Percentiles rank a stretch among this genome's conserved stretches.
Conservation (phyloP, 306 rosid genomes). For the Mucuna pruriens region DNA sequence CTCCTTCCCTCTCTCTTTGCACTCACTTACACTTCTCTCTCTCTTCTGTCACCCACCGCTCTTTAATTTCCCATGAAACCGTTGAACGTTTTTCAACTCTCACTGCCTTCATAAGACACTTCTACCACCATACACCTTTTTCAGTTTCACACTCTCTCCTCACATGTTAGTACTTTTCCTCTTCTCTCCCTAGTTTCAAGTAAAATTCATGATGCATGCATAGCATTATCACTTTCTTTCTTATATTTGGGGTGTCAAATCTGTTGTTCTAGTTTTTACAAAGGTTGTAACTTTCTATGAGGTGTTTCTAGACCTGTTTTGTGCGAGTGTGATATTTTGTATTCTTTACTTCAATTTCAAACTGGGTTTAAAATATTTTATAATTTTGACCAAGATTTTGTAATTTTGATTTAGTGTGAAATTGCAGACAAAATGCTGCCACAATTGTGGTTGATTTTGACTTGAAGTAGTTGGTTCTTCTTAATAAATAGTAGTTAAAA, state of each 20-base stretch:
- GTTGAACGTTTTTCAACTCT: constrained; percentile 51
- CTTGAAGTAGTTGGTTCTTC: constrained; percentile 24
- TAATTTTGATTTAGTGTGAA: too few relatives aligned
- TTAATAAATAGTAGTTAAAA: background rate
- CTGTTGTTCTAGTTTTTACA: constrained; percentile 5
- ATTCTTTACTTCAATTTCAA: constrained; percentile 13
- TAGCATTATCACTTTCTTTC: constrained; percentile 23
- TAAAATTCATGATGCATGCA: constrained; percentile 34
- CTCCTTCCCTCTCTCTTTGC: constrained; percentile 32
- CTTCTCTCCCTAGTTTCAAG: background rate
- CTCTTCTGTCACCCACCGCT: constrained; percentile 41
- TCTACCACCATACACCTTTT: background rate
- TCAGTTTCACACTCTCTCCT: constrained; percentile 31
- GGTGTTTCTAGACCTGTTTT: background rate
- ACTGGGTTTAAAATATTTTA: constrained; percentile 39
- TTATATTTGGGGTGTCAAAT: background rate
- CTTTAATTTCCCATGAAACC: constrained; percentile 51
- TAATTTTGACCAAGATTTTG: background rate
- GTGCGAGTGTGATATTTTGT: constrained; percentile 38
- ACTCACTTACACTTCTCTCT: constrained; percentile 10
- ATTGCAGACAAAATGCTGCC: too few relatives aligned
- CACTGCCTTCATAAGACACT: constrained; percentile 26
- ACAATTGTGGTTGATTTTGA: background rate
- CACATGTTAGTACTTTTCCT: constrained; percentile 49
- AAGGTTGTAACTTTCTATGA: constrained; percentile 22